Evolutionary conservation across 768 basidiomycete genomes (phyloP).

Genomic region (Scleroderma citrinum): DNA sequence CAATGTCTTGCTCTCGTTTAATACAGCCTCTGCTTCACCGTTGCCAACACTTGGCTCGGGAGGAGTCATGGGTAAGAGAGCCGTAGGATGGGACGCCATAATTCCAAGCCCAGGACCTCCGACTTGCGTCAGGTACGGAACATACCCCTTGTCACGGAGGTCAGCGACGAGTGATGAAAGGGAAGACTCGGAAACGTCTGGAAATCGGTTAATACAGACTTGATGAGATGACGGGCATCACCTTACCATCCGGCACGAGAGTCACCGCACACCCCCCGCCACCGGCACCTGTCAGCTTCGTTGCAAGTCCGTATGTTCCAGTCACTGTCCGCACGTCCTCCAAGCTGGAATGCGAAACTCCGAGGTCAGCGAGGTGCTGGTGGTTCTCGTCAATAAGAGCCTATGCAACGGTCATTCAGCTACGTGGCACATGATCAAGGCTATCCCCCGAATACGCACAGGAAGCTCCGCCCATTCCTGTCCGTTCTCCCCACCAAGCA

Average conservation of each 20-base stretch:
- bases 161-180: constrained; percentile 54
- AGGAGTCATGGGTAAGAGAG: constrained; percentile 18
- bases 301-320: constrained; percentile 61
- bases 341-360: constrained; percentile 85
- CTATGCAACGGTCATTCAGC: constrained; percentile 32
- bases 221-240: background rate
- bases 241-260: constrained; percentile 86
- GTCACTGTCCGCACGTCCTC: constrained; percentile 79
- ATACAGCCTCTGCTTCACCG: background rate
- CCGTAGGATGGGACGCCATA: constrained; percentile 46
- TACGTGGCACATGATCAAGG: constrained; percentile 4
- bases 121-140: constrained; percentile 79
- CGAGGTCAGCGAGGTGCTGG: constrained; percentile 71
- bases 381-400: constrained; percentile 88
- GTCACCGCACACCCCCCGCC: constrained; percentile 98
- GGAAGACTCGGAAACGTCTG: constrained; percentile 64
- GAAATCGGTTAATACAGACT: constrained; percentile 1
- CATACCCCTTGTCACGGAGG: constrained; percentile 34
- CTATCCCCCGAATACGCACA: constrained; percentile 31
- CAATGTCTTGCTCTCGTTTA: background rate
- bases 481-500: constrained; percentile 51
- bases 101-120: constrained; percentile 93
- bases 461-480: constrained; percentile 27
- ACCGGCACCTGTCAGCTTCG: constrained; percentile 97
- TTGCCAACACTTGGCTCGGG: constrained; percentile 15